phyloP scores from a whole-genome alignment of 208 protist species.

The Acanthamoeba healyi region DNA sequence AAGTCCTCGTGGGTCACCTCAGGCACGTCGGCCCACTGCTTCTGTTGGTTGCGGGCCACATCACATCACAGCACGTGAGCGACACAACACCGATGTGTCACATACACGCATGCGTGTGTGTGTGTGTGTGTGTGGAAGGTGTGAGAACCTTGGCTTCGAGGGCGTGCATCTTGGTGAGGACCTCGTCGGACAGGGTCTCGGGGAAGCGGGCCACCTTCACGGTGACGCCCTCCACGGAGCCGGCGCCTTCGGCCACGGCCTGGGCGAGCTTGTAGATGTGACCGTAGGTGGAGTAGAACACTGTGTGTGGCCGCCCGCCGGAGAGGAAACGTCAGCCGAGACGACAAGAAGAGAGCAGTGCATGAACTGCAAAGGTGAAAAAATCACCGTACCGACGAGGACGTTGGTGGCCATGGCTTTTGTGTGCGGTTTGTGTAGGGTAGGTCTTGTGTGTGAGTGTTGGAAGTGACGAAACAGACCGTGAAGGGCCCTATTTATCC shows the following conservation, averaged over 20 bases:
- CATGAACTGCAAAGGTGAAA: no score
- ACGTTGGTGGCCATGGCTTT: background rate
- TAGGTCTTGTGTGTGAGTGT: no score
- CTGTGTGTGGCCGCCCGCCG: no score
- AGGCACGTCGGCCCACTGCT: constrained; percentile 76
- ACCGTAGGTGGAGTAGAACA: constrained; percentile 83
- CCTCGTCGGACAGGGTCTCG: constrained; percentile 77
- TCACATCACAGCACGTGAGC: background rate
- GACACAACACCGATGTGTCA: background rate
- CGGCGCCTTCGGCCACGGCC: constrained; percentile 80
- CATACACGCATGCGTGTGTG: background rate
- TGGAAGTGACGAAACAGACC: no score
- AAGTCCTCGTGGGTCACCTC: constrained; percentile 60
- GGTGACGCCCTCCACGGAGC: constrained; percentile 65
- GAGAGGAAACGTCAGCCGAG: no score
- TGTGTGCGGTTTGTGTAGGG: no score
- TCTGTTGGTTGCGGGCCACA: background rate
- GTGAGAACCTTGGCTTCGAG: constrained; percentile 61
- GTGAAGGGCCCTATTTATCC: no score
- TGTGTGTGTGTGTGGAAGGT: background rate
- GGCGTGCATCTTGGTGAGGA: constrained; percentile 81
- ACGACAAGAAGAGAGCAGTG: background rate
- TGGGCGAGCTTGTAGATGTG: constrained; percentile 80
- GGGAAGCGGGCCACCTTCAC: constrained; percentile 62
- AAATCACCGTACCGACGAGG: background rate